phyloP scores from a whole-genome alignment of 2,329 filamentous ascomycete species.

The Tolypocladium cylindrosporum region DNA sequence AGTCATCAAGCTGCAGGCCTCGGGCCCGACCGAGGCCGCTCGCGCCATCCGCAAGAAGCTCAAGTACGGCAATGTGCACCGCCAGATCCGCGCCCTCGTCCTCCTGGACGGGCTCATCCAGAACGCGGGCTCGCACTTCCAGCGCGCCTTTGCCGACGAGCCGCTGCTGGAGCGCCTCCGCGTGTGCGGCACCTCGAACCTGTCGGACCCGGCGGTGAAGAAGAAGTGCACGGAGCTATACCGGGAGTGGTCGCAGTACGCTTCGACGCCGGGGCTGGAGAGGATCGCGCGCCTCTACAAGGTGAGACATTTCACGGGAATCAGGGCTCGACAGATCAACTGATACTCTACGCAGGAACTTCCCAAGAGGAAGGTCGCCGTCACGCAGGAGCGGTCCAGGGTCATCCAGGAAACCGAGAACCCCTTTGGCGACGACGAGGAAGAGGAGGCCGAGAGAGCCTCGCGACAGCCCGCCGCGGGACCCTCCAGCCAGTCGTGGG shows the following conservation, averaged over 20 bases:
- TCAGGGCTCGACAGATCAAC: not conserved
- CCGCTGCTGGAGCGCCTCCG: conserved; percentile 84
- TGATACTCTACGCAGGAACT: conserved; percentile 37
- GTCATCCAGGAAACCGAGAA: conserved; percentile 74
- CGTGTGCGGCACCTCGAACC: conserved; percentile 73
- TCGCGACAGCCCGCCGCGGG: conserved; percentile 14
- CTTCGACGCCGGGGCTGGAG: conserved; percentile 68
- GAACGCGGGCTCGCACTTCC: conserved; percentile 82
- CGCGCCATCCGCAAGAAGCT: conserved; percentile 93
- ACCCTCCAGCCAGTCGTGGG: not conserved
- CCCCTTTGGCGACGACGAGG: conserved; percentile 58
- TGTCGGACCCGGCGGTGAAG: conserved; percentile 78
- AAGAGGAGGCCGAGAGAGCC: conserved; percentile 35
- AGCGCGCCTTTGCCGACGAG: conserved; percentile 81
- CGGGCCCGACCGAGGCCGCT: conserved; percentile 80
- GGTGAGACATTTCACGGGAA: conserved; percentile 21
- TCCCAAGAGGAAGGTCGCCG: conserved; percentile 58
- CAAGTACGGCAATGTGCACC: conserved; percentile 94
- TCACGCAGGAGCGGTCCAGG: conserved; percentile 69
- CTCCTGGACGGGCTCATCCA: conserved; percentile 90
- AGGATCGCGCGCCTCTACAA: conserved; percentile 70
- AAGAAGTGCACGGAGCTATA: conserved; percentile 84
- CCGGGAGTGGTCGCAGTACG: conserved; percentile 80
- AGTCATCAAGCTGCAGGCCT: conserved; percentile 79
- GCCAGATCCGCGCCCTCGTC: conserved; percentile 78